Percentiles rank a stretch among this genome's conserved stretches.
Conservation (phyloP, 306 rosid species). For the Morella rubra region DNA sequence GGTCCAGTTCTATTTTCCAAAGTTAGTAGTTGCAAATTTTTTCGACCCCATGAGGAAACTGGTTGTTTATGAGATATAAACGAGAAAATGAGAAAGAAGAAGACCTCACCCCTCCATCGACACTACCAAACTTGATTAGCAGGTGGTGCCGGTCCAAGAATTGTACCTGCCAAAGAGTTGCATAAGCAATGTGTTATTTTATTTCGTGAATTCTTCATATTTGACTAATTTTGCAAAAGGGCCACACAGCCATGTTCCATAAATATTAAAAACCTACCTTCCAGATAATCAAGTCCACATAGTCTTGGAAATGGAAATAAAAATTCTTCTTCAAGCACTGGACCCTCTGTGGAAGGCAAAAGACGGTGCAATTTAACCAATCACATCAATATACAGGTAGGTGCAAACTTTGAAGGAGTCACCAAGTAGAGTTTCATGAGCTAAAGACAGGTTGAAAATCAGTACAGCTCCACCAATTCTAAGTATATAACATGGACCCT, state of each 20-base stretch:
- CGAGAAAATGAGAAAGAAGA: conserved; percentile 18
- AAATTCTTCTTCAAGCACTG: conserved; percentile 80
- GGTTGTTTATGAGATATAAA: conserved; percentile 9
- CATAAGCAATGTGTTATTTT: conserved; percentile 44
- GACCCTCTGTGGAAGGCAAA: conserved; percentile 62
- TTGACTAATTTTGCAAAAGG: conserved; percentile 24
- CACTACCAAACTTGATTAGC: conserved; percentile 95
- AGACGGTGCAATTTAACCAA: conserved; percentile 25
- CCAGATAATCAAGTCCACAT: conserved; percentile 83
- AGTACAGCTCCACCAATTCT: background rate
- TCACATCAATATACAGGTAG: conserved; percentile 10
- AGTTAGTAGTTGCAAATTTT: background rate
- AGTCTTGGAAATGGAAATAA: conserved; percentile 94
- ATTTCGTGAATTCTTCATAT: conserved; percentile 29
- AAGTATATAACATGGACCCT: background rate
- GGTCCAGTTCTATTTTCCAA: background rate
- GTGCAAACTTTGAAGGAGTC: background rate
- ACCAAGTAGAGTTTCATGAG: background rate
- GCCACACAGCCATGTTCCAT: conserved; percentile 12
- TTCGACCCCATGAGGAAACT: background rate
- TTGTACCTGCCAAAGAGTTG: conserved; percentile 81
- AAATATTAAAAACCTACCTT: conserved; percentile 55
- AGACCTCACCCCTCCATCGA: conserved; percentile 89
- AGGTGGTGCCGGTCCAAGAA: conserved; percentile 96
- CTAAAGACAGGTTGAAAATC: background rate